Conservation (phyloP, 1,139 yeast species). For the Kodamaea derodonti region DNA sequence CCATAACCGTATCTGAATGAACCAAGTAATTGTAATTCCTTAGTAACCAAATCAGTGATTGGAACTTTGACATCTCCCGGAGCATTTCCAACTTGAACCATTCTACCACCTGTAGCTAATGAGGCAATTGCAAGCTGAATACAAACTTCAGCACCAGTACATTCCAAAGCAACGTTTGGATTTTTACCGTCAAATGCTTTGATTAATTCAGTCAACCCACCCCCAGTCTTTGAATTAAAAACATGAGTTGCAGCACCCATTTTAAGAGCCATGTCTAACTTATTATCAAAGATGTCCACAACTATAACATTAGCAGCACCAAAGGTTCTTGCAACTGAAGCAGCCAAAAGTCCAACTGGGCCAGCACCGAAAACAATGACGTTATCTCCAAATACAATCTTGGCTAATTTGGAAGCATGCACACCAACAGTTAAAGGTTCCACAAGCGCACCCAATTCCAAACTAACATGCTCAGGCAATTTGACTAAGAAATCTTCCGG, state of each 20-base stretch:
- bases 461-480: slow-evolving; percentile 70
- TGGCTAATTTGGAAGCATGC: slow-evolving; percentile 73
- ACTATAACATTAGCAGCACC: slow-evolving; percentile 73
- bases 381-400: slow-evolving; percentile 64
- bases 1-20: slow-evolving; percentile 79
- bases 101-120: slow-evolving; percentile 59
- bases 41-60: slow-evolving; percentile 63
- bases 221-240: slow-evolving; percentile 50
- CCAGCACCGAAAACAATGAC: slow-evolving; percentile 90
- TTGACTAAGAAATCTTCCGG: slow-evolving; percentile 86
- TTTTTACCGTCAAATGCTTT: slow-evolving; percentile 41
- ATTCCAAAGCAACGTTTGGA: slow-evolving; percentile 65
- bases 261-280: slow-evolving; percentile 55
- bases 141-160: slow-evolving; percentile 71
- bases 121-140: slow-evolving; percentile 59
- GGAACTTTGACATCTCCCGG: slow-evolving; percentile 67
- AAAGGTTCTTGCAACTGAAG: slow-evolving; percentile 73
- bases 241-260: slow-evolving; percentile 58
- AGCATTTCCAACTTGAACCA: slow-evolving; percentile 78
- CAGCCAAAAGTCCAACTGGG: slow-evolving; percentile 82
- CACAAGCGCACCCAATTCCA: slow-evolving; percentile 84
- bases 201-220: slow-evolving; percentile 23
- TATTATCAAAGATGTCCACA: slow-evolving; percentile 59
- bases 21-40: slow-evolving; percentile 69
- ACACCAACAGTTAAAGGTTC: slow-evolving; percentile 89